Evolutionary conservation across 371 early-diverging fungal genomes (phyloP).

Genomic region (Dinochytrium kinnereticum): DNA sequence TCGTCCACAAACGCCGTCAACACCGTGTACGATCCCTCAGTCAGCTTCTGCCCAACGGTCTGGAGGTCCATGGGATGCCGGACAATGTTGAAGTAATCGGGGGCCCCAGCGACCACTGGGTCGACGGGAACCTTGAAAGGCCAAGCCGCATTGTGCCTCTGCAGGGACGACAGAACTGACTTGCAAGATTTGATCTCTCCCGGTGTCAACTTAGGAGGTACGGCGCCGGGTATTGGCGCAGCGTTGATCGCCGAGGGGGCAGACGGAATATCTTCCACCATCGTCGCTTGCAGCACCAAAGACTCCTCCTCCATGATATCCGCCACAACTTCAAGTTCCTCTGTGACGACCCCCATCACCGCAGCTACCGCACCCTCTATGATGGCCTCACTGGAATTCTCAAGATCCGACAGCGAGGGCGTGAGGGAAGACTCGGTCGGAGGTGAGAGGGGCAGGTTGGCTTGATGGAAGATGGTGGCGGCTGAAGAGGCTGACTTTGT

Average conservation of each 20-base stretch:
- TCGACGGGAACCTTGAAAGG: constrained; percentile 63
- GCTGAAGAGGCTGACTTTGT: not conserved
- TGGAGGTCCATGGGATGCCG: constrained; percentile 74
- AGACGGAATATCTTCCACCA: no score
- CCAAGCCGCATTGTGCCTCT: constrained; percentile 35
- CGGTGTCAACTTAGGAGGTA: not conserved
- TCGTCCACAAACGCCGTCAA: constrained; percentile 72
- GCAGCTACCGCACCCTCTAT: not conserved
- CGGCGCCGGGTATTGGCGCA: not conserved
- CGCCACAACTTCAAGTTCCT: no score
- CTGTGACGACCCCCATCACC: not conserved
- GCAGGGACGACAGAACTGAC: constrained; percentile 21
- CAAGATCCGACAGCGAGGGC: not conserved
- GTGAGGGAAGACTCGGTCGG: constrained; percentile 10
- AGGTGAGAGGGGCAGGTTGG: constrained; percentile 13
- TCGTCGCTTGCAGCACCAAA: no score
- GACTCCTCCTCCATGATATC: no score
- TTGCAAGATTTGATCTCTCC: constrained; percentile 20
- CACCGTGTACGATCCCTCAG: constrained; percentile 36
- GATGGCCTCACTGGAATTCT: not conserved
- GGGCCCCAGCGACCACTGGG: constrained; percentile 60
- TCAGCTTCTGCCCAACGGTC: constrained; percentile 64
- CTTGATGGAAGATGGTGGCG: not conserved
- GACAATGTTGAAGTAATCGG: constrained; percentile 80
- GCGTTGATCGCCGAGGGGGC: no score